Percentiles rank a stretch among this genome's conserved stretches.
These are phyloP conservation scores for Juncus inflexus DNA, from an alignment of 176 grass and related monocot genomes.

Conservation along the genomic window DNA sequence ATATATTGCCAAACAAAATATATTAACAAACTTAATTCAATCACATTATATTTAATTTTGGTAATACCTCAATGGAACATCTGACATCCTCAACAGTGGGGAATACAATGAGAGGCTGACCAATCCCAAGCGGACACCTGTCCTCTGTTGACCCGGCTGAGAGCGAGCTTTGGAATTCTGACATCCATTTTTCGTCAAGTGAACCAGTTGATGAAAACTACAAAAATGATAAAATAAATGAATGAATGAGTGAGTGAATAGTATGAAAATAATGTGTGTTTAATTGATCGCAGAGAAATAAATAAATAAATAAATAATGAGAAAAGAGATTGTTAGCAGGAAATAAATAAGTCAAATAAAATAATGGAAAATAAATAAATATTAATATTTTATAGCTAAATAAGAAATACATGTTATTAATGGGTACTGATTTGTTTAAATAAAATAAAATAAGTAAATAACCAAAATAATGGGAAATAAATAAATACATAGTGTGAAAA, in stretches of 20 bases:
- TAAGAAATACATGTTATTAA: no score
- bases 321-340: no score
- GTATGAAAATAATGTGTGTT: no score
- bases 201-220: slow-evolving; percentile 95
- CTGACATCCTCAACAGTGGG: slow-evolving; percentile 94
- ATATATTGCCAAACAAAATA: no score
- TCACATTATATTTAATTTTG: slow-evolving; percentile 1
- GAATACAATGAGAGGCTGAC: slow-evolving; percentile 82
- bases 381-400: no score
- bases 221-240: background rate
- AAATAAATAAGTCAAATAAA: no score
- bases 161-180: slow-evolving; percentile 63
- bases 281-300: no score
- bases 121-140: slow-evolving; percentile 33
- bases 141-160: slow-evolving; percentile 54
- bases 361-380: no score
- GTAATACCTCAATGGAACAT: slow-evolving; percentile 85
- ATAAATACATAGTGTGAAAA: no score
- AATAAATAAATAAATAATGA: no score
- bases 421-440: slow-evolving; percentile 55
- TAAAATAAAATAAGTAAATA: slow-evolving; percentile 31
- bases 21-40: no score
- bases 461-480: no score
- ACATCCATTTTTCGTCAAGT: slow-evolving; percentile 94
- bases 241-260: background rate